A percentile compares a stretch with the other conserved stretches of the same genome.
Conservation (phyloP, 345 rosid genomes). For the Conringia planisiliqua region DNA sequence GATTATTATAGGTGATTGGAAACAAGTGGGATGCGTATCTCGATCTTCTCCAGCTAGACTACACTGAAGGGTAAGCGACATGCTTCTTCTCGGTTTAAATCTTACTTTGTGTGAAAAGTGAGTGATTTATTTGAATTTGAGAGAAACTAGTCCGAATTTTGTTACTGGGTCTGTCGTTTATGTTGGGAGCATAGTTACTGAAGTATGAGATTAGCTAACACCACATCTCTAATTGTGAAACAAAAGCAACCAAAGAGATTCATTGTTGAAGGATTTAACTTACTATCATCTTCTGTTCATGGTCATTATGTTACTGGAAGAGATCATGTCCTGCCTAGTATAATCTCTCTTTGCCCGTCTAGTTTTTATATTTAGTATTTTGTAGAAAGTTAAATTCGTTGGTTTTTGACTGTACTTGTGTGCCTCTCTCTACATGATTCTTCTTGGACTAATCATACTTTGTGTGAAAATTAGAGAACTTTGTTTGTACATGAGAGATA, state of each 20-base stretch:
- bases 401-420: background rate
- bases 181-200: background rate
- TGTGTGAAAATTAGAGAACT: background rate
- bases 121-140: background rate
- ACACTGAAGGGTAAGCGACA: conserved; percentile 37
- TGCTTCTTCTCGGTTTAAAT: background rate
- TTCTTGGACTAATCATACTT: background rate
- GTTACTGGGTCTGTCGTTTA: background rate
- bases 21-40: conserved; percentile 40
- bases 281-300: background rate
- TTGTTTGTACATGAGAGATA: background rate
- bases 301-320: background rate
- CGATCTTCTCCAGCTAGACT: conserved; percentile 38
- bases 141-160: background rate
- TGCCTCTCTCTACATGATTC: background rate
- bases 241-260: background rate
- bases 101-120: background rate
- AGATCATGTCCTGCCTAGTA: background rate
- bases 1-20: conserved; percentile 32
- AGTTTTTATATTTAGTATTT: background rate
- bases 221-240: background rate
- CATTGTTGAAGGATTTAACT: background rate
- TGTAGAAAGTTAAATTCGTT: background rate
- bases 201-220: background rate
- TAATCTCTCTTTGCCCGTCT: background rate